Evolutionary conservation across 108 stramenopile species (phyloP), one percentile per base, ranked within the genome.

Genomic region (Cyclostephanos invisitatus): DNA sequence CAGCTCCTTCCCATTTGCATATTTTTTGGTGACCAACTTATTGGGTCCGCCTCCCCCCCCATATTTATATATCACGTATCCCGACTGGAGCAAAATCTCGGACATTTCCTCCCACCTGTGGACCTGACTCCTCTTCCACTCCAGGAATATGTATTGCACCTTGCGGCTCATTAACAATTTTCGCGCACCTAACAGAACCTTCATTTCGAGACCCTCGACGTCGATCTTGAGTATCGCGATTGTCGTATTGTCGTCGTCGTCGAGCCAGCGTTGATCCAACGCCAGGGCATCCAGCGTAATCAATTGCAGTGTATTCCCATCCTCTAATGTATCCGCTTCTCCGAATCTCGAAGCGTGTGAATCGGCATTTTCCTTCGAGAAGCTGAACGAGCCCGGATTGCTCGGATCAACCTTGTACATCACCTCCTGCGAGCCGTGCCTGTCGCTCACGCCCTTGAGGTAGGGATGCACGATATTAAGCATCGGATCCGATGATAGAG

Each of bases 191-290:
- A 29, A 3, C 22, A 84, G 50, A 21, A 80, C 79, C 42, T 63
- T 12, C 14, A 69, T 66, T 35, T 84, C 83, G 36, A 68, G 36
- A 12, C 78, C 78, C 38, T 85, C 84, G 5, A 82, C 77, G 36
- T 85, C 84, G 40, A 85, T 54, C 65, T 85, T 85, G 60, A 85
- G 64, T 0, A 85, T 25, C 22, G 50, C 63, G 37, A 59, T 59
- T 2, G 66, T 47, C 15, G 10, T 47, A 46, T 10, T 44, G 2
- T 48, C 38, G 27, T 56, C 21, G 14, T 28, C 29, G n/a, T 48
- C 61, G 7, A 84, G 48, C 84, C 84, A 84, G 12, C 75, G 58
- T 36, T 62, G 75, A 40, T 61, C 62, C 51, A 56, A 14, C 15
- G 80, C 84, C 17, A 84, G 55, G 35, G 67, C 70, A 64, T 84